These are phyloP conservation scores for Syzygium oleosum DNA, from an alignment of 345 rosid genomes.

Conservation along the genomic window DNA sequence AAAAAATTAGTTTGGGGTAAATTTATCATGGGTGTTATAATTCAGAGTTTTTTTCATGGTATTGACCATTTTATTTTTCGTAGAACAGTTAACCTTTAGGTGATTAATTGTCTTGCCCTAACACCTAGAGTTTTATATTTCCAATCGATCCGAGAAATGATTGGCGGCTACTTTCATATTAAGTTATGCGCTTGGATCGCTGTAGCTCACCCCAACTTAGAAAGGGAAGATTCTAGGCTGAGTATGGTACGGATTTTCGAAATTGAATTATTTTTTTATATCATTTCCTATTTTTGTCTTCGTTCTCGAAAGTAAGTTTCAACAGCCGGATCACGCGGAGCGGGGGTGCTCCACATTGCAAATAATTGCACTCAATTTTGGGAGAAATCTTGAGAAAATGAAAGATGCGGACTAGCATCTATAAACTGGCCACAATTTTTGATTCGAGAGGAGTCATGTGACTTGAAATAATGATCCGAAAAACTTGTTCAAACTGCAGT, in stretches of 20 bases:
- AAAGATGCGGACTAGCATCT: not conserved
- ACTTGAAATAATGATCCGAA: too few relatives aligned
- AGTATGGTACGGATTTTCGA: not conserved
- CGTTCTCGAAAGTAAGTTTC: not conserved
- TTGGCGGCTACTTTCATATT: not conserved
- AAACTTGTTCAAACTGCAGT: not conserved
- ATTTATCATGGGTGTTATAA: too few relatives aligned
- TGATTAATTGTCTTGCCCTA: not conserved
- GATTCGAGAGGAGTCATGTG: not conserved
- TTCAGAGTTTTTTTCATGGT: too few relatives aligned
- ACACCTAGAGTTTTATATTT: not conserved
- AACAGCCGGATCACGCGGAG: not conserved
- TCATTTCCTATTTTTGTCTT: not conserved
- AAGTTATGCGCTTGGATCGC: not conserved
- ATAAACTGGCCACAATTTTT: not conserved
- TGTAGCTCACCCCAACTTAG: not conserved
- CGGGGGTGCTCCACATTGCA: not conserved
- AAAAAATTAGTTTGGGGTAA: too few relatives aligned
- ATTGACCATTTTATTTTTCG: too few relatives aligned
- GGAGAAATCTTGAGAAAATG: too few relatives aligned
- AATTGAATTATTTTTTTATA: not conserved
- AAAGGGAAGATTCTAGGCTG: not conserved
- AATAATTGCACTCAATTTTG: not conserved
- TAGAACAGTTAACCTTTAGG: too few relatives aligned
- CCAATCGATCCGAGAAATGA: not conserved